These are phyloP conservation scores for Cryptosporidium sp. DNA, from an alignment of 169 alveolate genomes.

Conservation along the genomic window DNA sequence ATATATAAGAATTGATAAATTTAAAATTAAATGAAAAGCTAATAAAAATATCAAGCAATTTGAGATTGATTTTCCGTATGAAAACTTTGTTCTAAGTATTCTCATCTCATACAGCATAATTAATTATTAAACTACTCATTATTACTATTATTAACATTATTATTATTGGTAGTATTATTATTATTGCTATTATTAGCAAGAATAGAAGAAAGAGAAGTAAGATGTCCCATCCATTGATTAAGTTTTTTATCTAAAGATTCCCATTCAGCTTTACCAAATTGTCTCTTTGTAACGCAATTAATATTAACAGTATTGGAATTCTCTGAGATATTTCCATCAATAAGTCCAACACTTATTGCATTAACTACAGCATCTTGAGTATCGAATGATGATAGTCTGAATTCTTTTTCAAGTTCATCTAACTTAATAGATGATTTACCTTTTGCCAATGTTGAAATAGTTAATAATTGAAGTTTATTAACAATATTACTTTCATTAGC, in stretches of 20 bases:
- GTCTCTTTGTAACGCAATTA: constrained; percentile 52
- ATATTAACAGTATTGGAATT: constrained; percentile 42
- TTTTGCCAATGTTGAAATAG: constrained; percentile 51
- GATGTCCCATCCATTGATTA: constrained; percentile 34
- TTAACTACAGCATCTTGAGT: constrained; percentile 67
- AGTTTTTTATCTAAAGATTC: constrained; percentile 34
- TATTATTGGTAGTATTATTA: background rate
- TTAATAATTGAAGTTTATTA: constrained; percentile 33
- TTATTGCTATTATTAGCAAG: background rate
- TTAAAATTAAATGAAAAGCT: background rate
- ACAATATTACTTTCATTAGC: constrained; percentile 33
- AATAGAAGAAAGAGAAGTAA: constrained; percentile 19
- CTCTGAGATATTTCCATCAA: constrained; percentile 58
- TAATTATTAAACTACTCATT: background rate
- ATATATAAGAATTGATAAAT: background rate
- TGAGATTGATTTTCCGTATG: constrained; percentile 1
- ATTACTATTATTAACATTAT: background rate
- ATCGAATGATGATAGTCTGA: constrained; percentile 61
- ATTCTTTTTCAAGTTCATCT: constrained; percentile 55
- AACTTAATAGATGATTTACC: constrained; percentile 23
- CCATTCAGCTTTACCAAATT: constrained; percentile 71
- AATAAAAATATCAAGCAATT: constrained; percentile 4
- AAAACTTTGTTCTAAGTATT: constrained; percentile 12
- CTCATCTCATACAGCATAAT: background rate
- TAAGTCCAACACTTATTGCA: constrained; percentile 69